A percentile compares a stretch with the other conserved stretches of the same genome.
Conservation (phyloP, 306 rosid species). For the Medicago truncatula region MtrunA17r5.0-ANR NC_053042.1:46812501-46813000, state of each 20-base stretch:
- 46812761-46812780: not conserved
- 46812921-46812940: no score
- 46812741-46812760: not conserved
- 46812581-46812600: slow-evolving; percentile 27
- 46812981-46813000: no score
- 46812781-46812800: not conserved
- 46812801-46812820: not conserved
- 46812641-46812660: slow-evolving; percentile 28
- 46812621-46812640: slow-evolving; percentile 32
- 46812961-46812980: no score
- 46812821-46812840: slow-evolving; percentile 5
- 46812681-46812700: slow-evolving; percentile 20
- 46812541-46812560: slow-evolving; percentile 40
- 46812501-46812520: slow-evolving; percentile 10
- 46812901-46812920: no score
- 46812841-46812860: not conserved
- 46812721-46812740: not conserved
- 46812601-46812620: slow-evolving; percentile 22
- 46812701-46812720: slow-evolving; percentile 15
- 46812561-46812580: slow-evolving; percentile 46
- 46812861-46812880: no score
- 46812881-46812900: no score
- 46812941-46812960: no score
- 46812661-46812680: slow-evolving; percentile 24
- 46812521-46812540: slow-evolving; percentile 32